Base-by-base conservation (phyloP, 1,284 basidiomycete genomes). In the Laetiporus sulphureus region DNA sequence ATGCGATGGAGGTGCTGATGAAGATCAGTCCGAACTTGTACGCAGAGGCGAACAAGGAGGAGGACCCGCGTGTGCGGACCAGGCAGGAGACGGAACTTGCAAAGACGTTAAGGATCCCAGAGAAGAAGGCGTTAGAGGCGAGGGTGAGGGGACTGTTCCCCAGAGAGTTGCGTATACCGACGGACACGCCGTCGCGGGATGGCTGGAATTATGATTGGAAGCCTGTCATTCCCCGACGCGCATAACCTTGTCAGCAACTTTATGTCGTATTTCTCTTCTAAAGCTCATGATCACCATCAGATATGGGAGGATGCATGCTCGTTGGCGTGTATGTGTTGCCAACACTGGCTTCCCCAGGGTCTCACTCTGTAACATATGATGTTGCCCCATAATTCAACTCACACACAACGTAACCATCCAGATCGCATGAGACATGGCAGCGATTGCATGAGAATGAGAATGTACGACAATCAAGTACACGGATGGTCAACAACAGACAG, bases 151-250 rank as follows among this genome's bases (percentile, higher is more conserved):
- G 91, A 0, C 60, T 94, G 31, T 86, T 94, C 62, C 91, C 91
- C 44, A 75, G 87, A 44, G 88, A 91, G 59, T 59, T 91, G 58
- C 75, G 76, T 40, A 68, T 84, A 46, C 87, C 88, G 27, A 76
- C 83, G 3, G 87, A 91, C 51, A 91, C 87, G 5, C 85, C 88
- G 1, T 70, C 84, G 13, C 74, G 71, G 43, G 67, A 67, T 29
- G 88, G 88, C 2, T 91, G 87, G 88, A 77, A 79, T 39, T 82
- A 89, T 54, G 75, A 84, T n/a, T 90, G 79, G 73, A 83, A 72
- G 42, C 73, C 81, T 27, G 71, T 80, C 53, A 63, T 69, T 40
- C 71, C 73, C n/a, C 30, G 46, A n/a, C n/a, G 19, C 40, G 47
- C 36, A 48, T 50, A 38, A 33, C n/a, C 13, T 36, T 39, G 49